These are phyloP conservation scores for Phytophthora tentaculata DNA, from an alignment of 352 stramenopile genomes.

Conservation along the genomic window DNA sequence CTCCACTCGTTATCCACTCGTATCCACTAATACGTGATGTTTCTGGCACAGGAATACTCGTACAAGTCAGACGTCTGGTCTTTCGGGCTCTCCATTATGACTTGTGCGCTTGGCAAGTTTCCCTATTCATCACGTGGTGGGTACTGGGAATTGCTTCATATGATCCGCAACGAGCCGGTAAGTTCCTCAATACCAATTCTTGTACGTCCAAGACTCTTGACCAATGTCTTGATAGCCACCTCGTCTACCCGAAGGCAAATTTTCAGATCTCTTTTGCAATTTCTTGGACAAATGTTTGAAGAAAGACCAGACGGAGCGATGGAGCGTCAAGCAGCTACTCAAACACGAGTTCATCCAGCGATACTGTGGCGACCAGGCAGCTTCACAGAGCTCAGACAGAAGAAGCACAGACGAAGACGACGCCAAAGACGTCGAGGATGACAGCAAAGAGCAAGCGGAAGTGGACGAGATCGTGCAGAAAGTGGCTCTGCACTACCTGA, in stretches of 20 bases:
- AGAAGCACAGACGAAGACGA: constrained; percentile 32
- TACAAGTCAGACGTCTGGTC: constrained; percentile 91
- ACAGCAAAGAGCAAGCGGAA: constrained; percentile 72
- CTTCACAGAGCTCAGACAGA: constrained; percentile 17
- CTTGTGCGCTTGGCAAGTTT: constrained; percentile 89
- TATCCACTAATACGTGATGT: not conserved
- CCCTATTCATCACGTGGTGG: constrained; percentile 86
- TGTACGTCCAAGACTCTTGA: not conserved
- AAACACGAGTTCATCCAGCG: constrained; percentile 71
- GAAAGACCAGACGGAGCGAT: constrained; percentile 81
- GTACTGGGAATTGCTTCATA: constrained; percentile 92
- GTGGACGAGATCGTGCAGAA: constrained; percentile 83
- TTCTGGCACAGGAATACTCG: constrained; percentile 65
- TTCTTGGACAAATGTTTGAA: constrained; percentile 85
- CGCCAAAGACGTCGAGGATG: constrained; percentile 41
- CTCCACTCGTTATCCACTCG: not conserved
- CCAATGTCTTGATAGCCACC: constrained; percentile 44
- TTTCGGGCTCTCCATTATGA: constrained; percentile 89
- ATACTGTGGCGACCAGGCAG: constrained; percentile 37
- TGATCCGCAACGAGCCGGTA: constrained; percentile 86
- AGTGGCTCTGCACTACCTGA: constrained; percentile 79
- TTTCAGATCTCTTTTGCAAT: constrained; percentile 76
- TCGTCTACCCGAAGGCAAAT: constrained; percentile 68
- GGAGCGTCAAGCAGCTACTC: constrained; percentile 82
- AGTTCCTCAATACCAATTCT: constrained; percentile 7